Evolutionary conservation across 805 yeast genomes (phyloP).

Genomic region (Diddensiella santjacobensis): DNA sequence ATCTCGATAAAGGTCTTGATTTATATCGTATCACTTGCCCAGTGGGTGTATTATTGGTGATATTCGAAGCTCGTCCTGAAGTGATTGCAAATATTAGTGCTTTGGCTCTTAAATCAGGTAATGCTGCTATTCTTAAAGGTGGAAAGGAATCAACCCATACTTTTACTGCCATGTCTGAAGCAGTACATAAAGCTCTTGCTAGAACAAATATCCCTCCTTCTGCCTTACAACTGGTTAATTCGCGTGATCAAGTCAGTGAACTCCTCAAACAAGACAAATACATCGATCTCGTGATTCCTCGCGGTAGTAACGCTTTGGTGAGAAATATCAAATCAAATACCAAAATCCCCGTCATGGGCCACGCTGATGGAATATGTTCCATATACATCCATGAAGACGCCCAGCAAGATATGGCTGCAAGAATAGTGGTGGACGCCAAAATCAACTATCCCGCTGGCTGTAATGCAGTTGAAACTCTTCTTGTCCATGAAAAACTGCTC

Average conservation of each 20-base stretch:
- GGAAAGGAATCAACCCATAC: conserved; percentile 91
- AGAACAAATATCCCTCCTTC: conserved; percentile 72
- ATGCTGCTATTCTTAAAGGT: conserved; percentile 94
- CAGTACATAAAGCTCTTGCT: conserved; percentile 57
- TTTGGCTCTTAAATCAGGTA: conserved; percentile 91
- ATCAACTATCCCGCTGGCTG: conserved; percentile 99
- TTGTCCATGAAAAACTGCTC: conserved; percentile 46
- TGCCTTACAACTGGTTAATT: conserved; percentile 81
- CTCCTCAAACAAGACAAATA: conserved; percentile 79
- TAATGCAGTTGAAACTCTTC: conserved; percentile 87
- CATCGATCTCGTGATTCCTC: conserved; percentile 93
- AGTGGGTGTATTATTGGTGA: conserved; percentile 87
- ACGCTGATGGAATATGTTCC: conserved; percentile 97
- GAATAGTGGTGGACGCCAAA: conserved; percentile 78
- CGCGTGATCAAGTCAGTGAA: conserved; percentile 87
- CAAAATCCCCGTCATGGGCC: conserved; percentile 95
- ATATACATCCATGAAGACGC: conserved; percentile 77
- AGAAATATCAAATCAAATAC: conserved; percentile 80
- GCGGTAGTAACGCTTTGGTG: conserved; percentile 95
- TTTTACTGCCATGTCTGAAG: conserved; percentile 72
- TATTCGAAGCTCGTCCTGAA: conserved; percentile 96
- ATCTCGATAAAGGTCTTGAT: conserved; percentile 85
- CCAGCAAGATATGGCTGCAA: conserved; percentile 70
- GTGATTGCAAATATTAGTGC: conserved; percentile 98
- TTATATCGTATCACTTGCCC: conserved; percentile 86